Percentiles rank a stretch among this genome's conserved stretches.
Conservation (phyloP, 441 rosid species). For the Biscutella laevigata region DNA sequence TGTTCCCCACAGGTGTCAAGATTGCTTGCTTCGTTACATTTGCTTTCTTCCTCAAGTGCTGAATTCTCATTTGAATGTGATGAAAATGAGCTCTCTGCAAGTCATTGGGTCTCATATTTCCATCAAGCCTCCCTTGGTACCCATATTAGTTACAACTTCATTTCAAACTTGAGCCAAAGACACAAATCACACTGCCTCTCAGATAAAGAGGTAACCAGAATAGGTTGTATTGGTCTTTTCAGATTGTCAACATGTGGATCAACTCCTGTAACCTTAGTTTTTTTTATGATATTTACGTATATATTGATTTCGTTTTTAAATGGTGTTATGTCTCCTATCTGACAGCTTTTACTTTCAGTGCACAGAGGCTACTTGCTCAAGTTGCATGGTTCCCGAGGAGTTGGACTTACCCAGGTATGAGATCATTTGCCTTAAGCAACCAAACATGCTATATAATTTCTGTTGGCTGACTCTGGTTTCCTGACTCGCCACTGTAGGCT, state of each 20-base stretch:
- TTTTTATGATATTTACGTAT: neutral
- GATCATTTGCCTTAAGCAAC: constrained; percentile 14
- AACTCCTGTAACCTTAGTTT: neutral
- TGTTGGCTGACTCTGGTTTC: neutral
- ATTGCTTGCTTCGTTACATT: constrained; percentile 54
- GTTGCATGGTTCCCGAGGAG: constrained; percentile 30
- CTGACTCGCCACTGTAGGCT: constrained; percentile 45
- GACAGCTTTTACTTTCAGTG: constrained; percentile 21
- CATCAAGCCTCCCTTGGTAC: constrained; percentile 94
- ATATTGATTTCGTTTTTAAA: neutral
- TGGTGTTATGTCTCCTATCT: constrained; percentile 8
- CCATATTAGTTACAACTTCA: constrained; percentile 56
- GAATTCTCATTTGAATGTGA: constrained; percentile 36
- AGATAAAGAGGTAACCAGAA: constrained; percentile 38
- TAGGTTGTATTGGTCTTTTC: constrained; percentile 8
- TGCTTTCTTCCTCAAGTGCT: constrained; percentile 53
- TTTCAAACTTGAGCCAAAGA: constrained; percentile 38
- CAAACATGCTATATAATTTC: neutral
- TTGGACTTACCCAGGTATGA: constrained; percentile 40
- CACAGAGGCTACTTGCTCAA: constrained; percentile 29
- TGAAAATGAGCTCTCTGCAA: constrained; percentile 51
- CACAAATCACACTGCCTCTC: constrained; percentile 22
- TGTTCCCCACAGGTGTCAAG: constrained; percentile 58
- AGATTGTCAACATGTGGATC: constrained; percentile 12
- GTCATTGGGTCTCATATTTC: constrained; percentile 88